phyloP scores from a whole-genome alignment of 148 eudicot species.

The Rheum nobile region DNA sequence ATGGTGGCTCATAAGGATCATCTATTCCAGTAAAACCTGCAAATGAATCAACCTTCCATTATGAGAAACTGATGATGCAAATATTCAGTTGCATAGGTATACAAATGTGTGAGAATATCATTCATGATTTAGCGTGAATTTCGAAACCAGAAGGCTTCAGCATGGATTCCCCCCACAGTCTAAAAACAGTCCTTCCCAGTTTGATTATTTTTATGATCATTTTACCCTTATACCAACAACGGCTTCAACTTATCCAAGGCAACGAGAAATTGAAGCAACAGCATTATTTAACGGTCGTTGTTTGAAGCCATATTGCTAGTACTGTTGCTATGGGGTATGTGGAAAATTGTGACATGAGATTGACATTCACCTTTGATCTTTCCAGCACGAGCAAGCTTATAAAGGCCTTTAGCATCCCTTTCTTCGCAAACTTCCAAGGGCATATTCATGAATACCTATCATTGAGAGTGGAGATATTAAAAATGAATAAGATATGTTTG shows the following conservation, averaged over 20 bases:
- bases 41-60: constrained; percentile 3
- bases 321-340: not conserved
- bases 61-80: not conserved
- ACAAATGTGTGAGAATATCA: not conserved
- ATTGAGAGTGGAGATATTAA: constrained; percentile 1
- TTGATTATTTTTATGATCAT: not conserved
- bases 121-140: not conserved
- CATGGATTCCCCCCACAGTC: too few species aligned
- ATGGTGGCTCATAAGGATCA: constrained; percentile 88
- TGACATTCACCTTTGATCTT: constrained; percentile 60
- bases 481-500: not conserved
- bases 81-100: not conserved
- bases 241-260: not conserved
- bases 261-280: not conserved
- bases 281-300: not conserved
- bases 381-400: constrained; percentile 95
- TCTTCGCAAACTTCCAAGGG: constrained; percentile 79
- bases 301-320: not conserved
- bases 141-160: not conserved
- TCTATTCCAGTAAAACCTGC: constrained; percentile 96
- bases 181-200: not conserved
- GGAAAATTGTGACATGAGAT: constrained; percentile 3
- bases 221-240: not conserved
- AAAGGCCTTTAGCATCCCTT: constrained; percentile 88
- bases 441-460: constrained; percentile 81